Percentiles rank a stretch among this genome's conserved stretches.
phyloP scores from a whole-genome alignment of 306 rosid genomes.

The Inga oerstediana region DNA sequence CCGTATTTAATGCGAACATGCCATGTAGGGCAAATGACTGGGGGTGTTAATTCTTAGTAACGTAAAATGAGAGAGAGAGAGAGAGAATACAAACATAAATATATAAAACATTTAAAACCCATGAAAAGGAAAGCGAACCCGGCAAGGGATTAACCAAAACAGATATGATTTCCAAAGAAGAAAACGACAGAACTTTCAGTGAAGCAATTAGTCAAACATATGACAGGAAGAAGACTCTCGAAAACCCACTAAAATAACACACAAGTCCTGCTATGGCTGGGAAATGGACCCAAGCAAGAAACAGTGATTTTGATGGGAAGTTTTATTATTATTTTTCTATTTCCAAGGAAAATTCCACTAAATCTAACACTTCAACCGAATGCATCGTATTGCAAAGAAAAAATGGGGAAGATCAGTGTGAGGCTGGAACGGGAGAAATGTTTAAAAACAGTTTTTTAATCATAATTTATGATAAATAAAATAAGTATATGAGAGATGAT shows the following conservation, averaged over 20 bases:
- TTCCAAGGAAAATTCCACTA: background rate
- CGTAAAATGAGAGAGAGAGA: background rate
- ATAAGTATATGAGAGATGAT: too few relatives aligned
- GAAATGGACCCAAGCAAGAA: background rate
- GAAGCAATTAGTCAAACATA: constrained; percentile 1
- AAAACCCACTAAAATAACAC: background rate
- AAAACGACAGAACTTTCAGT: constrained; percentile 15
- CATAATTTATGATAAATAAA: too few relatives aligned
- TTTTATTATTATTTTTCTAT: background rate
- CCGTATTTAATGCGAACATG: background rate
- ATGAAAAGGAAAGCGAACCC: background rate
- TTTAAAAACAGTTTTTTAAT: too few relatives aligned
- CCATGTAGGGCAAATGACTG: constrained; percentile 1
- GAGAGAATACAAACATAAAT: background rate
- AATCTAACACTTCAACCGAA: background rate
- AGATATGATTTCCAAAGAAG: background rate
- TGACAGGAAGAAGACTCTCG: background rate
- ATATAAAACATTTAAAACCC: background rate
- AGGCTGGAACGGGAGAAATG: too few relatives aligned
- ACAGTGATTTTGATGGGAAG: background rate
- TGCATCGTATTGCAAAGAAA: background rate
- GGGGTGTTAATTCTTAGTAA: background rate
- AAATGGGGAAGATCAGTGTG: background rate
- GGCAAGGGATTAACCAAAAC: background rate
- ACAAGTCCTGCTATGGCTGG: too few relatives aligned